Percentiles rank a stretch among this genome's conserved stretches.
Evolutionary conservation across 2,329 filamentous ascomycete genomes (phyloP).

Genomic region (Xylaria sp.): DNA sequence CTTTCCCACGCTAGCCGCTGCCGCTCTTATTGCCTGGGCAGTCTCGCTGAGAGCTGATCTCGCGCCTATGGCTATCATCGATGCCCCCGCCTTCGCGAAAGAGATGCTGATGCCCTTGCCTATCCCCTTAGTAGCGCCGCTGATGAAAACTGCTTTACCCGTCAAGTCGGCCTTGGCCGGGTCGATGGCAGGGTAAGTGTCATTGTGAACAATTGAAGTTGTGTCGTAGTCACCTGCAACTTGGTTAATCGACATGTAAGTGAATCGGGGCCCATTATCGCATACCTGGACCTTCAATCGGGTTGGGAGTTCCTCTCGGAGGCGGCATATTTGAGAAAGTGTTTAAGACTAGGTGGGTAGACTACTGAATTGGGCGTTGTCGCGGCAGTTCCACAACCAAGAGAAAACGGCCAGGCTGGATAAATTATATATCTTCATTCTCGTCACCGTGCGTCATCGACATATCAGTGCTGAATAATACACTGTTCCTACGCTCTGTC

Average conservation of each 20-base stretch:
- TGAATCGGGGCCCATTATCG: neutral
- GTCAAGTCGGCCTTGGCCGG: constrained; percentile 37
- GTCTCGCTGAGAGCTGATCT: constrained; percentile 37
- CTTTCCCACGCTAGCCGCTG: constrained; percentile 33
- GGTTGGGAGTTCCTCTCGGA: constrained; percentile 33
- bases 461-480: neutral
- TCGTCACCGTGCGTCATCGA: neutral
- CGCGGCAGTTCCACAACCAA: neutral
- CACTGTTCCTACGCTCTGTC: neutral
- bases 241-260: neutral
- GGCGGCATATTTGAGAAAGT: constrained; percentile 31
- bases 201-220: constrained; percentile 40
- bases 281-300: constrained; percentile 35
- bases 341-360: neutral
- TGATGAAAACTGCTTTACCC: constrained; percentile 45
- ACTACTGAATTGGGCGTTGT: neutral
- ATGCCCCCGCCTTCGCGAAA: constrained; percentile 45
- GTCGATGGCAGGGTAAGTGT: constrained; percentile 44
- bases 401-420: neutral
- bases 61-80: constrained; percentile 44
- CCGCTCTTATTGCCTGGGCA: constrained; percentile 33
- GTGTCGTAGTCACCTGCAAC: constrained; percentile 38
- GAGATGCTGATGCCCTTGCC: constrained; percentile 42
- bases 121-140: constrained; percentile 44
- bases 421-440: constrained; percentile 10